phyloP scores from a whole-genome alignment of 2,329 filamentous ascomycete genomes.

The Daldinia eschscholtzii region DNA sequence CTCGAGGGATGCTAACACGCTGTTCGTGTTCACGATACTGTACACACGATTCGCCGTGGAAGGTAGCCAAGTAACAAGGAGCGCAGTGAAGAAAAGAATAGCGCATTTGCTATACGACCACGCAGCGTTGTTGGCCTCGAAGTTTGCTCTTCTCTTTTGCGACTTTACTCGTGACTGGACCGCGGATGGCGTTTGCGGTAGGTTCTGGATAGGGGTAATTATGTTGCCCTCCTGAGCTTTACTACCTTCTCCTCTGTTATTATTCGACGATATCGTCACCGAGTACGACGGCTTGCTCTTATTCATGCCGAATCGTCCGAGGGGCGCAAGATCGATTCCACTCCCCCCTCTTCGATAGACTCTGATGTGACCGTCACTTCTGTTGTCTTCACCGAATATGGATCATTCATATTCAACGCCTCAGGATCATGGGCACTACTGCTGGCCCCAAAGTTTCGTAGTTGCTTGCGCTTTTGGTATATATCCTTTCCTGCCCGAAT shows the following conservation, averaged over 20 bases:
- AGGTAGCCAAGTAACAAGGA: conserved; percentile 81
- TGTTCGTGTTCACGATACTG: conserved; percentile 69
- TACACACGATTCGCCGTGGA: conserved; percentile 84
- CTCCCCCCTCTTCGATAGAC: conserved; percentile 50
- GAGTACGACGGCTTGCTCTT: conserved; percentile 57
- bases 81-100: conserved; percentile 77
- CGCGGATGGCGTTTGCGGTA: conserved; percentile 25
- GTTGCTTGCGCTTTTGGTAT: conserved; percentile 73
- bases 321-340: conserved; percentile 53
- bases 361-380: conserved; percentile 75
- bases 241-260: conserved; percentile 43
- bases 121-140: conserved; percentile 72
- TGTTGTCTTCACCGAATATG: conserved; percentile 68
- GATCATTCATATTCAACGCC: conserved; percentile 58
- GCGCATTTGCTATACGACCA: conserved; percentile 79
- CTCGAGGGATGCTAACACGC: conserved; percentile 70
- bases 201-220: conserved; percentile 29
- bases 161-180: conserved; percentile 37
- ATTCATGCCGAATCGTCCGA: conserved; percentile 45
- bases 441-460: conserved; percentile 63
- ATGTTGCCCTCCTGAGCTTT: conserved; percentile 42
- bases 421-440: conserved; percentile 61
- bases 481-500: conserved; percentile 75
- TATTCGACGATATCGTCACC: conserved; percentile 63
- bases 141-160: conserved; percentile 52